Conservation (phyloP, 495 filamentous ascomycete genomes). For the Tricharina praecox region DNA sequence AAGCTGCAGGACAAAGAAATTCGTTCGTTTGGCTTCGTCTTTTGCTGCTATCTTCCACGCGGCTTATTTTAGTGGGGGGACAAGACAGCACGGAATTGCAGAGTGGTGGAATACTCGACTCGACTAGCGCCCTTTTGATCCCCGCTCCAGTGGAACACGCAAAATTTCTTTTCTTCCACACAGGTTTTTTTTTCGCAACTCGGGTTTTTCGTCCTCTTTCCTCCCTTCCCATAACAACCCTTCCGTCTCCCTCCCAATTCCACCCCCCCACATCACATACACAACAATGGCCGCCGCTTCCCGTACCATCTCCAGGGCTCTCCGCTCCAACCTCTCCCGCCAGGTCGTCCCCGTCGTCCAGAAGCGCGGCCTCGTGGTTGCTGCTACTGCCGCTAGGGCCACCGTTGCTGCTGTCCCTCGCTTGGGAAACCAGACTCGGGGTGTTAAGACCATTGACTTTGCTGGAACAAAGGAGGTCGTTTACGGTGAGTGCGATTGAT, state of each 20-base stretch:
- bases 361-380: slow-evolving; percentile 52
- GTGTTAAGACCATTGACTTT: slow-evolving; percentile 85
- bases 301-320: slow-evolving; percentile 61
- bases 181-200: too few relatives aligned
- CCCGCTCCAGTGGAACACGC: too few relatives aligned
- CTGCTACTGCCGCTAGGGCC: slow-evolving; percentile 41
- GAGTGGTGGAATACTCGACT: too few relatives aligned
- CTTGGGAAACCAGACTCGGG: slow-evolving; percentile 49
- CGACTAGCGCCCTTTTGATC: too few relatives aligned
- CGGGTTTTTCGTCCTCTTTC: too few relatives aligned
- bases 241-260: not conserved
- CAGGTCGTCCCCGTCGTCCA: slow-evolving; percentile 51
- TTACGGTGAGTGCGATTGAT: slow-evolving; percentile 44
- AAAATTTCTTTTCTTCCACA: too few relatives aligned
- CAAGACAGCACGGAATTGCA: too few relatives aligned
- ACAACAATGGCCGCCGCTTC: slow-evolving; percentile 58
- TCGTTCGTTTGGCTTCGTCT: too few relatives aligned
- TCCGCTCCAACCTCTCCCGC: slow-evolving; percentile 56
- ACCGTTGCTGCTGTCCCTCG: slow-evolving; percentile 38
- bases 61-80: too few relatives aligned
- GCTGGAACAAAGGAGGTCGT: slow-evolving; percentile 83
- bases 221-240: not conserved
- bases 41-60: too few relatives aligned
- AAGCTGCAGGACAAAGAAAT: too few relatives aligned
- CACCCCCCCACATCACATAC: slow-evolving; percentile 12